A percentile compares a stretch with the other conserved stretches of the same genome.
phyloP scores from a whole-genome alignment of 1,139 yeast genomes.

The Yamadazyma triangularis region DNA sequence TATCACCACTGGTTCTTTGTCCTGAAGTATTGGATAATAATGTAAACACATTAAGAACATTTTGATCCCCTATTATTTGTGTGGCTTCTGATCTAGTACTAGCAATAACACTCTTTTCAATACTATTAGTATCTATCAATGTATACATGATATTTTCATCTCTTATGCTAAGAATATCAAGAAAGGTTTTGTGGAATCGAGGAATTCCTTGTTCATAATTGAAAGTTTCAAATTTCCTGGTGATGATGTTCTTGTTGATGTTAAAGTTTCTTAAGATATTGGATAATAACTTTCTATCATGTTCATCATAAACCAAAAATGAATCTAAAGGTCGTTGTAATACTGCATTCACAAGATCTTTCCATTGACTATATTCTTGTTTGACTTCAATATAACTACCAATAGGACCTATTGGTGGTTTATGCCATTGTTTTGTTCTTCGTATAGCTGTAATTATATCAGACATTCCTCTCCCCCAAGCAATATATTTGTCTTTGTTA shows the following conservation, averaged over 20 bases:
- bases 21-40: slow-evolving; percentile 38
- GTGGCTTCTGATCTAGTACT: slow-evolving; percentile 48
- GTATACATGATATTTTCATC: slow-evolving; percentile 54
- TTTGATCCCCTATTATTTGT: slow-evolving; percentile 21
- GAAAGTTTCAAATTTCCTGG: slow-evolving; percentile 55
- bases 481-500: slow-evolving; percentile 28
- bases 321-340: slow-evolving; percentile 48
- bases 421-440: slow-evolving; percentile 32
- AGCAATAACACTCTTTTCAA: slow-evolving; percentile 58
- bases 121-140: slow-evolving; percentile 58
- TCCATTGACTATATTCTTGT: slow-evolving; percentile 54
- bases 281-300: slow-evolving; percentile 53
- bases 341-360: slow-evolving; percentile 53
- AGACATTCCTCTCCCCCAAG: slow-evolving; percentile 48
- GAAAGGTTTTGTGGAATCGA: slow-evolving; percentile 38
- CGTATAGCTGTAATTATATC: slow-evolving; percentile 40
- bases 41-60: slow-evolving; percentile 47
- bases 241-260: slow-evolving; percentile 38
- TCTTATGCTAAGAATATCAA: slow-evolving; percentile 56
- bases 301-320: slow-evolving; percentile 62
- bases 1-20: slow-evolving; percentile 32
- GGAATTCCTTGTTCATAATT: slow-evolving; percentile 36
- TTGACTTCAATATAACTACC: slow-evolving; percentile 62
- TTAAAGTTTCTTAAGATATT: slow-evolving; percentile 31
- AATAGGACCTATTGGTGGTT: slow-evolving; percentile 77